Evolutionary conservation across 2,329 filamentous ascomycete genomes (phyloP), one percentile per base, ranked within the genome.

Genomic region (Diaporthe citrichinensis): DNA sequence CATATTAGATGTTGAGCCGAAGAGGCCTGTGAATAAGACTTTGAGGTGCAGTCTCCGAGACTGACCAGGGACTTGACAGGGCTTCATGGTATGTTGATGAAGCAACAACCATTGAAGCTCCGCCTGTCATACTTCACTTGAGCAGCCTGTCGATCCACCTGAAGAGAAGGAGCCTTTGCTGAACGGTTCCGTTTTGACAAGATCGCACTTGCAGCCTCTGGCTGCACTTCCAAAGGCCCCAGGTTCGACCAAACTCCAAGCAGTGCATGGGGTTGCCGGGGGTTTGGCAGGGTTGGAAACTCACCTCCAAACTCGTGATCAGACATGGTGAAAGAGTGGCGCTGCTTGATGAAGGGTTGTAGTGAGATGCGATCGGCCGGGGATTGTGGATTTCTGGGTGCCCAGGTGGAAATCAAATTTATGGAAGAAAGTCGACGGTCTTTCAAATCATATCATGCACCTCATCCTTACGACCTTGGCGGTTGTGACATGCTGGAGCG

Each of bases 291-390:
- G 55, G 44, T 53, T 49, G 61, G 67, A 28, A 41, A 85, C 90
- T 84, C 81, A 92, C 91, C 89, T 84, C 87, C 89, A 85, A 92
- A 91, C 82, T 93, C 91, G 83, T 92, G 89, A 80, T 93, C 91
- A 74, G 91, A 93, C 91, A 93, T 93, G 77, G 61, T 85, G 80
- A 76, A 46, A 61, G 44, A 73, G 46, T 23, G 61, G 69, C 44
- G 51, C 59, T 36, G 36, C 44, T 49, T 51, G 57, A 31, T 49
- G 44, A 28, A 28, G 28, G 20, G 41, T 65, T 23, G 41, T 5
- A 53, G 71, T 51, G 15, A 41, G 55, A 39, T 51, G 31, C 20
- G 55, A 72, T 34, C 36, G 57, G 44, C 44, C 36, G 58, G 20
- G 17, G 31, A 25, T 20, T 65, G 58, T 36, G 58, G n/a, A 25